phyloP scores from a whole-genome alignment of 2,329 filamentous ascomycete species.

The Teratosphaeria zuluensis region DNA sequence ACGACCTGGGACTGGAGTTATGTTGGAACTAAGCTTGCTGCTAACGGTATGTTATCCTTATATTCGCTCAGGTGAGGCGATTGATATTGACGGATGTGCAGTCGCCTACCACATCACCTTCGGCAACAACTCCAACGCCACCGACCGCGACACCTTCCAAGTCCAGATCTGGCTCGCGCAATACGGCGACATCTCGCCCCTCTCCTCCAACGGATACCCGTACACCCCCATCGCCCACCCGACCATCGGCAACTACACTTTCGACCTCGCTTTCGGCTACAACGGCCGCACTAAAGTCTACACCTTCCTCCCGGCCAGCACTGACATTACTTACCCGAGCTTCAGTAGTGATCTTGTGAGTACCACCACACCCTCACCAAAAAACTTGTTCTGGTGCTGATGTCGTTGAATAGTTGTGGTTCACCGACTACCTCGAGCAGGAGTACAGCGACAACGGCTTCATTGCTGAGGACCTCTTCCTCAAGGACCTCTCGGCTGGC shows the following conservation, averaged over 20 bases:
- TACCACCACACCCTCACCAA: not conserved
- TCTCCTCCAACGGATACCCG: constrained; percentile 12
- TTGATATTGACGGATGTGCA: constrained; percentile 40
- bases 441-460: constrained; percentile 4
- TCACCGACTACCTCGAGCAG: constrained; percentile 3
- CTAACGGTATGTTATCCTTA: constrained; percentile 1
- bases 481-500: constrained; percentile 8
- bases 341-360: constrained; percentile 7
- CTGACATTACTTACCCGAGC: not conserved
- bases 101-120: constrained; percentile 49
- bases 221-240: constrained; percentile 9
- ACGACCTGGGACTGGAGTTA: constrained; percentile 42
- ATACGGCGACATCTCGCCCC: constrained; percentile 9
- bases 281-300: constrained; percentile 12
- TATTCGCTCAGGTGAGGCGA: not conserved
- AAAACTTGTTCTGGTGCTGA: not conserved
- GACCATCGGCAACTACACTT: constrained; percentile 4
- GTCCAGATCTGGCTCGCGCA: constrained; percentile 24
- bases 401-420: not conserved
- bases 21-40: constrained; percentile 34
- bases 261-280: constrained; percentile 10
- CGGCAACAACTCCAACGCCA: constrained; percentile 38
- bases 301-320: constrained; percentile 5
- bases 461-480: constrained; percentile 1
- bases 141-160: constrained; percentile 43